These are phyloP conservation scores for Lobulomyces angularis DNA, from an alignment of 192 early-diverging fungal genomes.

Conservation along the genomic window DNA sequence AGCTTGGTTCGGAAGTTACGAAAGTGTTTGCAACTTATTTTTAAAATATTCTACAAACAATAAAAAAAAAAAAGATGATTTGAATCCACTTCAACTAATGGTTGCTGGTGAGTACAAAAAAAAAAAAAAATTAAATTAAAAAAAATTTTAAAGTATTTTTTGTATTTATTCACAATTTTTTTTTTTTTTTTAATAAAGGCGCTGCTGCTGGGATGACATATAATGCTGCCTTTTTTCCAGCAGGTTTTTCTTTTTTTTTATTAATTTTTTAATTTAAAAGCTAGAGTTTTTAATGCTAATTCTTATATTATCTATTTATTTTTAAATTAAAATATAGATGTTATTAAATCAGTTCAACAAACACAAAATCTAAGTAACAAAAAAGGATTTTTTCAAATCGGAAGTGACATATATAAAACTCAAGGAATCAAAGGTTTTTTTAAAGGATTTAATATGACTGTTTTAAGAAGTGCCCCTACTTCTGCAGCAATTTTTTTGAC, in stretches of 20 bases:
- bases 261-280: too few relatives aligned
- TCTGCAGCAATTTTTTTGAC: slow-evolving; percentile 93
- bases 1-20: slow-evolving; percentile 95
- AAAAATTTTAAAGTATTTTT: too few relatives aligned
- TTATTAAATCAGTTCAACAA: too few relatives aligned
- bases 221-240: too few relatives aligned
- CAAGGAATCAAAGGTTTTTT: slow-evolving; percentile 81
- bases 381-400: slow-evolving; percentile 46
- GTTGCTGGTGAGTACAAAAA: slow-evolving; percentile 76
- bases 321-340: too few relatives aligned
- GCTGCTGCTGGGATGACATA: too few relatives aligned
- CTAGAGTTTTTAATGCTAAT: too few relatives aligned
- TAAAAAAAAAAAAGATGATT: slow-evolving; percentile 51
- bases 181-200: too few relatives aligned
- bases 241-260: too few relatives aligned
- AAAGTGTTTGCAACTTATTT: slow-evolving; percentile 50
- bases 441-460: slow-evolving; percentile 86
- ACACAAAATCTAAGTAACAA: neutral
- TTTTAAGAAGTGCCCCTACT: slow-evolving; percentile 78
- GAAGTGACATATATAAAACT: slow-evolving; percentile 52
- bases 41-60: slow-evolving; percentile 8
- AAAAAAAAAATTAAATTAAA: too few relatives aligned
- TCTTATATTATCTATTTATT: too few relatives aligned
- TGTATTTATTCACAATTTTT: too few relatives aligned
- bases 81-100: slow-evolving; percentile 64